Conservation (phyloP, 805 yeast species). For the Yarrowia sp. region DNA sequence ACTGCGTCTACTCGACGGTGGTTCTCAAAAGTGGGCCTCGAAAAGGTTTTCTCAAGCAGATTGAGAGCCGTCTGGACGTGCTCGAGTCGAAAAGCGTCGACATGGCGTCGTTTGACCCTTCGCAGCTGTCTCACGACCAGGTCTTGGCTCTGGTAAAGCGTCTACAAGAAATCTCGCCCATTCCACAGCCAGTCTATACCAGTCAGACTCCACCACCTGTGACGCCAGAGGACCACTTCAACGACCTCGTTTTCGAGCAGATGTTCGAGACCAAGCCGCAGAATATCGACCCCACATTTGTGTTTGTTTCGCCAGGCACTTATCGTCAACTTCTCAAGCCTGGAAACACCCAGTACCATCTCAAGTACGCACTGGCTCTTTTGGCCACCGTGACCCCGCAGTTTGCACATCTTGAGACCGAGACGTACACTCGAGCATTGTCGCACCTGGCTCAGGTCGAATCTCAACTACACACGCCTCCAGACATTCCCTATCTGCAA, state of each 20-base stretch:
- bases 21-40: conserved; percentile 12
- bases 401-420: background rate
- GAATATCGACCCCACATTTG: conserved; percentile 6
- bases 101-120: conserved; percentile 5
- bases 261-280: conserved; percentile 7
- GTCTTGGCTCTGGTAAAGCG: background rate
- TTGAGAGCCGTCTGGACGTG: conserved; percentile 4
- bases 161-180: background rate
- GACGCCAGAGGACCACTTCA: background rate
- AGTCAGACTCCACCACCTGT: background rate
- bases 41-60: conserved; percentile 10
- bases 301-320: background rate
- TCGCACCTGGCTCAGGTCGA: conserved; percentile 7
- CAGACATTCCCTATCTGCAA: conserved; percentile 2
- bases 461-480: background rate
- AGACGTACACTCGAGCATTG: background rate
- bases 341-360: conserved; percentile 6
- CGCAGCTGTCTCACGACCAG: conserved; percentile 2
- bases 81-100: background rate
- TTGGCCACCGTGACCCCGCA: background rate
- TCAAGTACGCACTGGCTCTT: conserved; percentile 2
- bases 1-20: conserved; percentile 14
- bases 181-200: background rate
- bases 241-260: background rate
- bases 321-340: background rate